A percentile compares a stretch with the other conserved stretches of the same genome.
Evolutionary conservation across 257 asterid species (phyloP).

Genomic region (Nicotiana tabacum): DNA sequence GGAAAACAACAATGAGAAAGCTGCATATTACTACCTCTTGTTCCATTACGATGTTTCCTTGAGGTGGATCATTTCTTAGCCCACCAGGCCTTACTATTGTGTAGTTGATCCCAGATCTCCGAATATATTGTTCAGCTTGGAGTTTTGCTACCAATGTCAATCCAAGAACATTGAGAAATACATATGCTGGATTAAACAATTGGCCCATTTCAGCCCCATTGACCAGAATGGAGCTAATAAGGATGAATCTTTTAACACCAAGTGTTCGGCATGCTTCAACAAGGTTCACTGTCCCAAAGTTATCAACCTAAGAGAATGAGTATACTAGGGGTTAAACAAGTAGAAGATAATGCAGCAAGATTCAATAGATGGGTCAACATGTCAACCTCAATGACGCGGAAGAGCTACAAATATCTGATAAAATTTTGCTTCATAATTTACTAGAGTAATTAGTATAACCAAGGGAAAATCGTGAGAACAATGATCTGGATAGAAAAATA

Average conservation of each 20-base stretch:
- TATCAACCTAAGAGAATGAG: conserved; percentile 61
- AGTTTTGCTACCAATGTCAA: conserved; percentile 87
- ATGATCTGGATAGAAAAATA: background rate
- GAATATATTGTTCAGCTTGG: conserved; percentile 78
- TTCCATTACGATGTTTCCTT: conserved; percentile 86
- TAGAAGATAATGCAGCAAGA: background rate
- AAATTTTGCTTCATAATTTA: background rate
- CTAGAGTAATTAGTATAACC: background rate
- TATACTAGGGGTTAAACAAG: background rate
- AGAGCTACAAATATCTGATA: background rate
- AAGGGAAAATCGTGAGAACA: background rate
- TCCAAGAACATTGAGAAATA: conserved; percentile 85
- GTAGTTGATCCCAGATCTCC: conserved; percentile 93
- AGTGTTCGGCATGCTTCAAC: conserved; percentile 88
- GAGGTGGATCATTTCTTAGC: conserved; percentile 72
- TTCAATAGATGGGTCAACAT: background rate
- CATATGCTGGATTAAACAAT: conserved; percentile 78
- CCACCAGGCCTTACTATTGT: conserved; percentile 97
- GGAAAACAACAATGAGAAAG: background rate
- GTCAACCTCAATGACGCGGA: background rate
- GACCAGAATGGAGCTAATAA: conserved; percentile 81
- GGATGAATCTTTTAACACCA: conserved; percentile 75
- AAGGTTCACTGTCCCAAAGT: conserved; percentile 87
- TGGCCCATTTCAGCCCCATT: conserved; percentile 99
- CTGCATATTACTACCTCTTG: conserved; percentile 56